Conservation (phyloP, 1,284 basidiomycete genomes). For the Apiotrichum gracile region DNA sequence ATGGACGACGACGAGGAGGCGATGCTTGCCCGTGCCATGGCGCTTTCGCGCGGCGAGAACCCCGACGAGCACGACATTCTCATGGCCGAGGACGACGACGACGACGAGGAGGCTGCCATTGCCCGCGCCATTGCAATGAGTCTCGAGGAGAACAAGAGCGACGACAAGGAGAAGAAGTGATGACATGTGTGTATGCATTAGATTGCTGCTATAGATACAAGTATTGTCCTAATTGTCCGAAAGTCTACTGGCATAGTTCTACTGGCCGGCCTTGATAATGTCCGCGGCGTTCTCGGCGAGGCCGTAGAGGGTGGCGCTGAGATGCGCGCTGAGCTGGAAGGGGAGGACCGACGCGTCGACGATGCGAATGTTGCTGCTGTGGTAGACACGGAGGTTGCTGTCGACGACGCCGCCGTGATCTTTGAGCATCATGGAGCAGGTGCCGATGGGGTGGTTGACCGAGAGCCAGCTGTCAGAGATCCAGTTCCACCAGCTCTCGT, state of each 20-base stretch:
- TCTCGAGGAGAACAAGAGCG: slow-evolving; percentile 46
- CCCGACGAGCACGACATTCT: slow-evolving; percentile 34
- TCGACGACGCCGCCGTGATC: slow-evolving; percentile 61
- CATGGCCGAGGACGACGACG: slow-evolving; percentile 40
- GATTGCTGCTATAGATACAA: neutral
- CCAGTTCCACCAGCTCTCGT: neutral
- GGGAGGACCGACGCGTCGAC: slow-evolving; percentile 51
- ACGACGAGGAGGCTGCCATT: slow-evolving; percentile 57
- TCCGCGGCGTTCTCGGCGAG: slow-evolving; percentile 63
- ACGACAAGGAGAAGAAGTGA: slow-evolving; percentile 25
- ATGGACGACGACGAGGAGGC: slow-evolving; percentile 37
- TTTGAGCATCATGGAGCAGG: slow-evolving; percentile 60
- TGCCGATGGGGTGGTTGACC: slow-evolving; percentile 56
- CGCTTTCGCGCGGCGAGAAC: slow-evolving; percentile 34
- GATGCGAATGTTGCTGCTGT: slow-evolving; percentile 51
- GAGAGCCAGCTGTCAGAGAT: slow-evolving; percentile 22
- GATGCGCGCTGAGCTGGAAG: slow-evolving; percentile 46
- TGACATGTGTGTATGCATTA: slow-evolving; percentile 3
- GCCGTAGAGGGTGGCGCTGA: slow-evolving; percentile 56
- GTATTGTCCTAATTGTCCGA: neutral
- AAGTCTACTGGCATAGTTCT: neutral
- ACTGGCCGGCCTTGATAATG: slow-evolving; percentile 51
- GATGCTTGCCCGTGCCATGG: slow-evolving; percentile 39
- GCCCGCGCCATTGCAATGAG: slow-evolving; percentile 60
- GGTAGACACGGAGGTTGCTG: slow-evolving; percentile 58